A percentile compares a stretch with the other conserved stretches of the same genome.
Evolutionary conservation across 352 stramenopile genomes (phyloP).

Genomic region (Globisporangium mamillatum): DNA sequence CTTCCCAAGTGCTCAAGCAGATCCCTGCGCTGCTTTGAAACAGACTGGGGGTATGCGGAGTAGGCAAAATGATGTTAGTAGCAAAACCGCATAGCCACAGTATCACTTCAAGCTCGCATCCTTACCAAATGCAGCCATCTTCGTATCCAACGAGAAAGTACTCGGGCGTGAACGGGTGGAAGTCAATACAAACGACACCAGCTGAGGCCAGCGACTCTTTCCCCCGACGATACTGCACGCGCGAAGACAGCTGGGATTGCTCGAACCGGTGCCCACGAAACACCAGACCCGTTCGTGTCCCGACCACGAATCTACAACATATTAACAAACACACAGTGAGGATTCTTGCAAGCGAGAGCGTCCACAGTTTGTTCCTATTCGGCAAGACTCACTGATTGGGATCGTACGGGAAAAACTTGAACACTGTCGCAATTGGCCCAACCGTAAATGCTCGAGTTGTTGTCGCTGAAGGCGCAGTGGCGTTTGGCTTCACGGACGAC

Average conservation of each 20-base stretch:
- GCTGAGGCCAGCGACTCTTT: neutral
- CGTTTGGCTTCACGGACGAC: neutral
- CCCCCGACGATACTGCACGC: constrained; percentile 5
- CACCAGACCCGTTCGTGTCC: constrained; percentile 38
- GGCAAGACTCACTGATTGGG: constrained; percentile 43
- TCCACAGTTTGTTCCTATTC: no score
- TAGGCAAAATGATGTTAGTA: neutral
- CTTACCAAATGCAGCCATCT: constrained; percentile 51
- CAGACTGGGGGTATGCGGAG: constrained; percentile 33
- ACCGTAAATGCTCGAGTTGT: constrained; percentile 20
- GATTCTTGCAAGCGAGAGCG: neutral
- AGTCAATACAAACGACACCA: constrained; percentile 47
- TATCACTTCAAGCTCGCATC: neutral
- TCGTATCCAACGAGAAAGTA: constrained; percentile 72
- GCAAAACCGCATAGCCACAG: neutral
- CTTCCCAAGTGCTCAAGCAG: constrained; percentile 51
- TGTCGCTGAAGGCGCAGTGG: constrained; percentile 5
- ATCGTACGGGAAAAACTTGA: constrained; percentile 55
- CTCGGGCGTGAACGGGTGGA: constrained; percentile 38
- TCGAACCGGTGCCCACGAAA: constrained; percentile 27
- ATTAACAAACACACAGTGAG: neutral
- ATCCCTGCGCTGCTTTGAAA: constrained; percentile 36
- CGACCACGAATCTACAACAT: constrained; percentile 44
- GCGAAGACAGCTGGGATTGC: neutral
- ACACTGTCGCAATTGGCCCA: constrained; percentile 41